Evolutionary conservation across 2,329 filamentous ascomycete genomes (phyloP).

Genomic region (Hyphodiscus sp.): DNA sequence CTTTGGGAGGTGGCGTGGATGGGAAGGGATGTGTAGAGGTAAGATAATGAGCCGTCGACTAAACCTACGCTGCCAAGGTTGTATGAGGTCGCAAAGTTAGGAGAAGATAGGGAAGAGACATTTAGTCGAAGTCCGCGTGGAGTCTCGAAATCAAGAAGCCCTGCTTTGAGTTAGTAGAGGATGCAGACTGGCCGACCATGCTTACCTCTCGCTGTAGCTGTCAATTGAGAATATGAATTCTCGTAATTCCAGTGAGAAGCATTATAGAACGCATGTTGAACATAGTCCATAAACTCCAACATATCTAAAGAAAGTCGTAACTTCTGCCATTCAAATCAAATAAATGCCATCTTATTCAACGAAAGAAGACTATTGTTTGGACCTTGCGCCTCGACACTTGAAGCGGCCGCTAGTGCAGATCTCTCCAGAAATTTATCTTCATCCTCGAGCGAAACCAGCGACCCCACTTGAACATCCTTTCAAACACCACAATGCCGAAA

Average conservation of each 20-base stretch:
- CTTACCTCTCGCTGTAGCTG: constrained; percentile 72
- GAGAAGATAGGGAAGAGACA: constrained; percentile 83
- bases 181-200: constrained; percentile 7
- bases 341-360: neutral
- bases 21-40: constrained; percentile 85
- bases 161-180: constrained; percentile 37
- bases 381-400: neutral
- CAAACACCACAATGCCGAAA: constrained; percentile 68
- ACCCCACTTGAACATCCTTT: constrained; percentile 1
- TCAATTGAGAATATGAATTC: constrained; percentile 85
- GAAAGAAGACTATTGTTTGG: too few relatives aligned
- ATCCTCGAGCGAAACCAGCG: constrained; percentile 7
- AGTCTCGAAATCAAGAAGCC: constrained; percentile 81
- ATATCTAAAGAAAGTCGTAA: constrained; percentile 40
- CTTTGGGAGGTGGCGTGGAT: constrained; percentile 65
- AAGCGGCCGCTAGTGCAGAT: constrained; percentile 14
- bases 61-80: constrained; percentile 82
- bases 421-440: constrained; percentile 12
- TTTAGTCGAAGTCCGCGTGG: constrained; percentile 79
- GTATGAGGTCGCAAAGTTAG: constrained; percentile 92
- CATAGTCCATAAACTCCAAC: constrained; percentile 97
- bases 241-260: constrained; percentile 84
- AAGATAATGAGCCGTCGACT: constrained; percentile 94
- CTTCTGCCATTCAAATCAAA: neutral
- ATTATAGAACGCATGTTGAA: constrained; percentile 84